Evolutionary conservation across 192 early-diverging fungal genomes (phyloP), one percentile per base, ranked within the genome.

Genomic region (Spizellomyces punctatus): DNA sequence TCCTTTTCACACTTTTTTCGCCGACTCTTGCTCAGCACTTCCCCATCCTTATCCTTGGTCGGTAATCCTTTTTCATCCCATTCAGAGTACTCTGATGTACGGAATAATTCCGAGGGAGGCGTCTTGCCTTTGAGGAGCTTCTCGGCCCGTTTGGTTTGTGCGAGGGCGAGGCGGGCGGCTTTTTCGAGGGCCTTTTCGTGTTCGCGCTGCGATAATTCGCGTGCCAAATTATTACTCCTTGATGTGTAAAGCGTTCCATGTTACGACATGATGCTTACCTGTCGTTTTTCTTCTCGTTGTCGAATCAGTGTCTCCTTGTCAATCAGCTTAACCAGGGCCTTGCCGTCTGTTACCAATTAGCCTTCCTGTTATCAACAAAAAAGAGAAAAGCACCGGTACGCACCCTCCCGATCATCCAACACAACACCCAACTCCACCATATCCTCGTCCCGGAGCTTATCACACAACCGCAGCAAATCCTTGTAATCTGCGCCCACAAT

Each of bases 31-130:
- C 94, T 71, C 27, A 99, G 77, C 66, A 93, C 92, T 61, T 90
- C 87, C 22, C 95, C 97, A 4, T 90, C 87, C 49, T 78, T 83
- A 69, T 95, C 92, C 55, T 91, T 89, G 49, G 91, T 91, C 6
- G 97, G 97, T 22, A 99, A 76, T 16, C 97, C 97, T 62, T 81
- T 21, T 9, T 92, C 91, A 72, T 95, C 94, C 88, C 90, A 94
- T 54, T 80, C 82, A 7, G 88, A 86, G 82, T 88, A 96, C 54
- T 85, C 78, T 5, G 79, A 83, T 9, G 73, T 73, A 71, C 86
- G 86, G 82, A 99, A 99, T 89, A 97, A 88, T 10, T 95, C 93
- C 67, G 79, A 50, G 16, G 92, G 93, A 16, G 92, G 58, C 12
- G 88, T 66, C 74, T 88, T 89, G 58, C 95, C 94, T 72, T 94